phyloP scores from a whole-genome alignment of 1,284 basidiomycete species.

The Ceratorhiza oryzae-sativae region DNA sequence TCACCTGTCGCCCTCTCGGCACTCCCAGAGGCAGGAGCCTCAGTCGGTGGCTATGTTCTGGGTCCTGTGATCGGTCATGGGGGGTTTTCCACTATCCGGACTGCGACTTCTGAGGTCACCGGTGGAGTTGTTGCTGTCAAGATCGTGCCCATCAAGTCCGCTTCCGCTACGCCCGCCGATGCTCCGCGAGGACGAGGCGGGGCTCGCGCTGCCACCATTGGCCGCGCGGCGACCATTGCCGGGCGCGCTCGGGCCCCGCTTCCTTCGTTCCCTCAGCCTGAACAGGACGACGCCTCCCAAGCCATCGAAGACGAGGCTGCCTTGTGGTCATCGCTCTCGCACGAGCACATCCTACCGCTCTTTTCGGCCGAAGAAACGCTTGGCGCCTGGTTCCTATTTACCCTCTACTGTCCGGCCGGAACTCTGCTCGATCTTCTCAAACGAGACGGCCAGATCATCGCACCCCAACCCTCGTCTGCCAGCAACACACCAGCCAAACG shows the following conservation, averaged over 20 bases:
- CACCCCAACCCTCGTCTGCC: background rate
- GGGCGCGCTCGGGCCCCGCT: constrained; percentile 53
- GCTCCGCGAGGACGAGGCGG: constrained; percentile 39
- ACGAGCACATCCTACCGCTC: constrained; percentile 82
- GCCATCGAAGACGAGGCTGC: constrained; percentile 72
- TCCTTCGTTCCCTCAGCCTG: constrained; percentile 54
- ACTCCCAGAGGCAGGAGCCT: constrained; percentile 30
- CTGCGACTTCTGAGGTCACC: constrained; percentile 65
- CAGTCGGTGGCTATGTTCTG: constrained; percentile 65
- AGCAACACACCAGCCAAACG: constrained; percentile 15
- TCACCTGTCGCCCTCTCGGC: constrained; percentile 19
- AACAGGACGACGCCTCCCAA: constrained; percentile 15
- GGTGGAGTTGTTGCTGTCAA: constrained; percentile 80
- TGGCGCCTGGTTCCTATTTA: constrained; percentile 83
- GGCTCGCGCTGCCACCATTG: constrained; percentile 30
- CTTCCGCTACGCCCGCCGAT: constrained; percentile 57
- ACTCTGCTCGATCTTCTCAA: constrained; percentile 86
- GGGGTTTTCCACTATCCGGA: constrained; percentile 85
- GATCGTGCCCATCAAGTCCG: constrained; percentile 67
- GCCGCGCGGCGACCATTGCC: constrained; percentile 31
- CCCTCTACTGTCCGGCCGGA: constrained; percentile 82
- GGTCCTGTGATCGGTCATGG: constrained; percentile 83
- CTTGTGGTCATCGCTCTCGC: constrained; percentile 80
- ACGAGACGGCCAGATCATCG: constrained; percentile 59
- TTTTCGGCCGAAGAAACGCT: constrained; percentile 71